Conservation (phyloP, 2,329 filamentous ascomycete species). For the Purpureocillium takamizusanense region DNA sequence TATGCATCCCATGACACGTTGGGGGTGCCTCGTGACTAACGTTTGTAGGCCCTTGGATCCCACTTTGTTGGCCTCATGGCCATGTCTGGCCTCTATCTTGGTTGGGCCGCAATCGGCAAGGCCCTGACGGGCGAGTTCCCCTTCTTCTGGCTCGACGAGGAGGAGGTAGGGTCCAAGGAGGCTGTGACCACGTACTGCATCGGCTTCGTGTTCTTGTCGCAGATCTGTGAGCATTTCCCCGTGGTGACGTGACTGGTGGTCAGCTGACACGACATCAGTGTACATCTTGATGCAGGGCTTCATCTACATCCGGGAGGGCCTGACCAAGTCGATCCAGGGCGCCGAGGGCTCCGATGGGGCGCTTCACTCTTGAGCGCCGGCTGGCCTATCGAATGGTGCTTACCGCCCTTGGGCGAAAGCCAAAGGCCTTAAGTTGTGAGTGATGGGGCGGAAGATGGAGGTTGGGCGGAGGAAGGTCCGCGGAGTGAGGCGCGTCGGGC, state of each 20-base stretch:
- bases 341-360: slow-evolving; percentile 9
- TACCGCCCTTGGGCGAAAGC: too few species aligned
- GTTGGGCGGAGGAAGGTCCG: too few species aligned
- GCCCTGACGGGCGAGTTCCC: slow-evolving; percentile 33
- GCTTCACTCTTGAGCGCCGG: slow-evolving; percentile 2
- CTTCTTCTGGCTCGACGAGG: slow-evolving; percentile 43
- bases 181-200: slow-evolving; percentile 34
- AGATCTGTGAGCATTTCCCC: slow-evolving; percentile 30
- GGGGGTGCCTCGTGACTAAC: slow-evolving; percentile 5
- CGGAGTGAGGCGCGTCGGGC: too few species aligned
- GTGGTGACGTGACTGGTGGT: not conserved
- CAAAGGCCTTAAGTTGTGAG: too few species aligned
- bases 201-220: slow-evolving; percentile 34
- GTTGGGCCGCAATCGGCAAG: slow-evolving; percentile 39
- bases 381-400: too few species aligned
- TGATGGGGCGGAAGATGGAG: too few species aligned
- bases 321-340: slow-evolving; percentile 18
- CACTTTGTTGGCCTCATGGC: slow-evolving; percentile 33
- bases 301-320: slow-evolving; percentile 36
- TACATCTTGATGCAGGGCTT: slow-evolving; percentile 41
- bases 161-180: slow-evolving; percentile 31
- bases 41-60: slow-evolving; percentile 30
- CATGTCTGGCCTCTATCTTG: slow-evolving; percentile 34
- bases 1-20: slow-evolving; percentile 16
- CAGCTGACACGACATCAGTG: slow-evolving; percentile 23